Conservation (phyloP, 768 basidiomycete species). For the Naganishia friedmannii region DNA sequence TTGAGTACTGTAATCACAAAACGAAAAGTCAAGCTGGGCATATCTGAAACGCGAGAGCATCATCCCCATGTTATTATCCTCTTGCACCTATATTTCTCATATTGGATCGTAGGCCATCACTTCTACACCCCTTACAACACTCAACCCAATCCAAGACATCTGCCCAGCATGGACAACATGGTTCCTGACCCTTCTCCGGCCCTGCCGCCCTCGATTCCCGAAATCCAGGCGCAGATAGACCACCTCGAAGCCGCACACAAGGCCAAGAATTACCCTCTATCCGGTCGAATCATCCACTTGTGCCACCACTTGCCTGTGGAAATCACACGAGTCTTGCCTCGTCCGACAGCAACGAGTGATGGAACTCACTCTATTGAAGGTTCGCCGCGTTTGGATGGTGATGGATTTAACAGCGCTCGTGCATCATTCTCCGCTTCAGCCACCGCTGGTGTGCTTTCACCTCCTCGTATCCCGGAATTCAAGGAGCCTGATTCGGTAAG, state of each 20-base stretch:
- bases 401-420: slow-evolving; percentile 6
- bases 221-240: slow-evolving; percentile 70
- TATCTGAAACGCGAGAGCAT: background rate
- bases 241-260: slow-evolving; percentile 70
- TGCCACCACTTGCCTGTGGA: slow-evolving; percentile 82
- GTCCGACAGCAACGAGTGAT: slow-evolving; percentile 19
- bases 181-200: slow-evolving; percentile 49
- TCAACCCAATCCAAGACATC: background rate
- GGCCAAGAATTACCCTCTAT: slow-evolving; percentile 68
- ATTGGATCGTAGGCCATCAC: background rate
- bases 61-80: background rate
- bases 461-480: slow-evolving; percentile 74
- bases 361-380: slow-evolving; percentile 39
- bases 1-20: background rate
- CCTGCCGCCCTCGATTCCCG: slow-evolving; percentile 54
- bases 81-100: background rate
- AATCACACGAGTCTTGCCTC: slow-evolving; percentile 56
- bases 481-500: slow-evolving; percentile 56
- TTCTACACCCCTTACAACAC: background rate
- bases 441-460: slow-evolving; percentile 56
- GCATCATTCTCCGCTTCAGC: slow-evolving; percentile 26
- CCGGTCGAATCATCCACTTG: slow-evolving; percentile 86
- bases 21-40: background rate
- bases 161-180: slow-evolving; percentile 48
- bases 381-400: slow-evolving; percentile 35